Base-by-base conservation (phyloP, 78 protist species). In the Paratrimastix pyriformis region DNA sequence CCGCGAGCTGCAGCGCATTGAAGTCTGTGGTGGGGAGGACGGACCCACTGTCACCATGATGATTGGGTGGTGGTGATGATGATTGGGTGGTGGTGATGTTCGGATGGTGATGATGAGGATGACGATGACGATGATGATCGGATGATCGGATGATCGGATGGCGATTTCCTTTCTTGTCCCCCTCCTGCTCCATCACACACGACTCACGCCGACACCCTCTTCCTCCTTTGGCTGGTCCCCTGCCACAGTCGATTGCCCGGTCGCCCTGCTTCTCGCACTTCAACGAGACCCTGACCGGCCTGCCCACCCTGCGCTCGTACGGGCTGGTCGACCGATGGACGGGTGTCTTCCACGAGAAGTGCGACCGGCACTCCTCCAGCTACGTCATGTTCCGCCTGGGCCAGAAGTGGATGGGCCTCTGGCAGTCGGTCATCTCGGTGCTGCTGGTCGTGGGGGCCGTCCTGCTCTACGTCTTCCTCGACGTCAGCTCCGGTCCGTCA, bases 241-340 rank as follows among this genome's bases (percentile, higher is more conserved):
- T n/a, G n/a, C n/a, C n/a, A n/a, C n/a, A 89, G n/a, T 78, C 88
- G 33, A 39, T 86, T 13, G 21, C 90, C 29, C 72, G 94, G 40
- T 81, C 93, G 11, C 98, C 98, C 8, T 42, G 91, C 60, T 90
- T 74, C 66, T 46, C 94, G 18, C 68, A 74, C 58, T 92, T 93
- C 84, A 29, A 80, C 11, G 92, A 87, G 42, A 80, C 91, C 11
- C 77, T 95, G n/a, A 35, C 38, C 18, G 80, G 80, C 21, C 54
- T 76, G 8, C 7, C 75, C 9, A 76, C 69, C 42, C 70, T 76
- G n/a, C 75, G 80, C 6, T 13, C 71, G 38, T 65, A 59, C 43
- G 45, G 37, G 13, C 68, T 11, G 68, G 68, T 29, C 13, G 68
- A 62, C 42, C 26, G 15, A 35, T 62, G 68, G 68, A 62, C 13